Base-by-base conservation (phyloP, 495 filamentous ascomycete genomes). In the Aspergillus kassunensis region DNA sequence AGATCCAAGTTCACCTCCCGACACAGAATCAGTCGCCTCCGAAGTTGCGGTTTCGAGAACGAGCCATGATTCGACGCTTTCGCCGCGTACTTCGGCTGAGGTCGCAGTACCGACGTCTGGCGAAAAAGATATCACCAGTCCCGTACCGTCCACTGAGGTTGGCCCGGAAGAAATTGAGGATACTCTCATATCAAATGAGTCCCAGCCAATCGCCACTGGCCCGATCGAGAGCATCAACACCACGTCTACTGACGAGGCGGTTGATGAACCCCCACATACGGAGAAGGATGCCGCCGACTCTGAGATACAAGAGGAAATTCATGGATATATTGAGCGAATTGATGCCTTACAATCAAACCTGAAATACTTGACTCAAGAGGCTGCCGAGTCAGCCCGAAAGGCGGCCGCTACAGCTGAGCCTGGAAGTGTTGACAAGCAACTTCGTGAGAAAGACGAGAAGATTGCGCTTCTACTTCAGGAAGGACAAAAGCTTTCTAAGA, bases 331-430 rank as follows among this genome's bases (percentile, higher is more conserved):
- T 11, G 93, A 97, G 68, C 84, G 89, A 3, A 95, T 97, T 33
- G 93, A 97, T 69, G 88, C 95, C 16, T 74, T 98, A 9, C 88
- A 96, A 64, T 82, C 89, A 6, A 97, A 97, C 62, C 75, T 98
- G 21, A 83, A 88, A 49, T 96, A 92, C 63, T 77, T 97, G 4
- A 84, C 91, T 2, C 85, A 83, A 47, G 86, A 91, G 55, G 84
- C 86, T 30, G 81, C 86, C 1, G 87, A 89, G 24, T 75, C 85
- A 0, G 85, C 91, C 5, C 80, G 81, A 54, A 79, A 76, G 44
- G 80, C 84, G 3, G 83, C 81, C 3, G 68, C 77, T 4, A 73
- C 76, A 15, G 81, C 86, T 2, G 72, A 81, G 8, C 63, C 80
- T 0, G 84, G 85, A 2, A 88, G 81, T 54, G 27, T 71, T 5